phyloP scores from a whole-genome alignment of 2,329 filamentous ascomycete genomes.

The Karstenula rhodostoma region DNA sequence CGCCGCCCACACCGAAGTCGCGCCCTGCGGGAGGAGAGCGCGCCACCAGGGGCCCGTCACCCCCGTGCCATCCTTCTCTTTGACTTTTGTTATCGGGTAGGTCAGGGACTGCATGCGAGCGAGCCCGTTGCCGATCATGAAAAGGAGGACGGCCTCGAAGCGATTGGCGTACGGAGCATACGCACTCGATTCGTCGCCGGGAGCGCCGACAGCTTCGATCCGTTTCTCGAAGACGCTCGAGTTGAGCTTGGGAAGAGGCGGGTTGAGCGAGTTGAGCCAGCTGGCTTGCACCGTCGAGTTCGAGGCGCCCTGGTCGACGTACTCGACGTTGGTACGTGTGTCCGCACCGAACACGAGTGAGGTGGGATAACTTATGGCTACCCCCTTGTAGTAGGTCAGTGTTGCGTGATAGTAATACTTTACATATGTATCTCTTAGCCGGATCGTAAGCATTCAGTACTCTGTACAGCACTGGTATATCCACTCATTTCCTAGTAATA shows the following conservation, averaged over 20 bases:
- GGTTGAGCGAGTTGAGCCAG: slow-evolving; percentile 8
- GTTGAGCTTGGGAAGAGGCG: slow-evolving; percentile 1
- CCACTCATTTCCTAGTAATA: too few relatives aligned
- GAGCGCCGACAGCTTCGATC: slow-evolving; percentile 3
- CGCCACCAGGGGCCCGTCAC: slow-evolving; percentile 2
- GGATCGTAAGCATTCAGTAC: too few relatives aligned
- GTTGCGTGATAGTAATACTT: slow-evolving; percentile 7
- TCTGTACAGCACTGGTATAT: too few relatives aligned
- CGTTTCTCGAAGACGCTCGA: slow-evolving; percentile 6
- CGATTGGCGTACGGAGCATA: slow-evolving; percentile 9
- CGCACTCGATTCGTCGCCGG: slow-evolving; percentile 6
- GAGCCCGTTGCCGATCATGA: slow-evolving; percentile 6
- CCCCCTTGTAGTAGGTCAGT: slow-evolving; percentile 5
- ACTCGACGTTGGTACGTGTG: slow-evolving; percentile 5
- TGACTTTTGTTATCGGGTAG: slow-evolving; percentile 7
- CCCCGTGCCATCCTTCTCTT: background rate
- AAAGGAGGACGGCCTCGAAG: slow-evolving; percentile 9
- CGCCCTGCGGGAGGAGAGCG: slow-evolving; percentile 1
- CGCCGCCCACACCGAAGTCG: slow-evolving; percentile 4
- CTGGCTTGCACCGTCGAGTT: slow-evolving; percentile 7
- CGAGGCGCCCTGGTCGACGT: background rate
- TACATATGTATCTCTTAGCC: too few relatives aligned
- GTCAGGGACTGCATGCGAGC: slow-evolving; percentile 8
- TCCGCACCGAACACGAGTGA: slow-evolving; percentile 6
- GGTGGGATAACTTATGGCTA: slow-evolving; percentile 7